phyloP scores from a whole-genome alignment of 768 basidiomycete genomes.

The Pisolithus albus region DNA sequence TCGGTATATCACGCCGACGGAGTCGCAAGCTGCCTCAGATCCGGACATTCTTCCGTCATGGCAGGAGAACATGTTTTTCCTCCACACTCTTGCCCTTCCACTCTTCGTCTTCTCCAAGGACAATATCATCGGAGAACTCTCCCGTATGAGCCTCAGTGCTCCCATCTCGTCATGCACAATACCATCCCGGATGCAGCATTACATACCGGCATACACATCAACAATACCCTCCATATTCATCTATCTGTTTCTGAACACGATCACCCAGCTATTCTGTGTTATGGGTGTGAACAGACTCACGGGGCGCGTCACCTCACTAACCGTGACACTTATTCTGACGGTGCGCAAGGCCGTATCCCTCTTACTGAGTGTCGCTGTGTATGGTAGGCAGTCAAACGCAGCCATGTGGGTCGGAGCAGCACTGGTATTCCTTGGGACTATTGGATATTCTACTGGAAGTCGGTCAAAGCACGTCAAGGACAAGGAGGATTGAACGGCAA shows the following conservation, averaged over 20 bases:
- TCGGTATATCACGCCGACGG: constrained; percentile 33
- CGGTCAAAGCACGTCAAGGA: constrained; percentile 9
- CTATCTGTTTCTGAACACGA: constrained; percentile 66
- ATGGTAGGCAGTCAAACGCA: constrained; percentile 32
- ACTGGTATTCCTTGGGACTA: constrained; percentile 63
- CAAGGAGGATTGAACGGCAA: constrained; percentile 18
- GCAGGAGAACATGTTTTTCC: constrained; percentile 91
- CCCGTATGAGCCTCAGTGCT: constrained; percentile 8
- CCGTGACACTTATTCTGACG: constrained; percentile 73
- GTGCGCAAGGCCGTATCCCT: constrained; percentile 78
- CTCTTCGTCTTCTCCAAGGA: constrained; percentile 60
- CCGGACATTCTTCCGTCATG: constrained; percentile 40
- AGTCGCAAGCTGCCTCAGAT: constrained; percentile 13
- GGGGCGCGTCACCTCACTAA: constrained; percentile 63
- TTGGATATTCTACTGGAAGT: constrained; percentile 49
- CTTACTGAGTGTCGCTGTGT: constrained; percentile 56
- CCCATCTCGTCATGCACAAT: constrained; percentile 7
- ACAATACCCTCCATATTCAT: constrained; percentile 54
- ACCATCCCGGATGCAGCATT: constrained; percentile 2
- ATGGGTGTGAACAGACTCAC: constrained; percentile 85
- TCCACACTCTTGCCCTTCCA: constrained; percentile 74
- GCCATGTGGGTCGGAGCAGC: constrained; percentile 67
- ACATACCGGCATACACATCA: constrained; percentile 9
- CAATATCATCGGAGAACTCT: constrained; percentile 35
- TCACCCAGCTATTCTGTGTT: constrained; percentile 80